Evolutionary conservation across 139 green algal species (phyloP), one percentile per base, ranked within the genome.

Genomic region (Chlorella sorokiniana): DNA sequence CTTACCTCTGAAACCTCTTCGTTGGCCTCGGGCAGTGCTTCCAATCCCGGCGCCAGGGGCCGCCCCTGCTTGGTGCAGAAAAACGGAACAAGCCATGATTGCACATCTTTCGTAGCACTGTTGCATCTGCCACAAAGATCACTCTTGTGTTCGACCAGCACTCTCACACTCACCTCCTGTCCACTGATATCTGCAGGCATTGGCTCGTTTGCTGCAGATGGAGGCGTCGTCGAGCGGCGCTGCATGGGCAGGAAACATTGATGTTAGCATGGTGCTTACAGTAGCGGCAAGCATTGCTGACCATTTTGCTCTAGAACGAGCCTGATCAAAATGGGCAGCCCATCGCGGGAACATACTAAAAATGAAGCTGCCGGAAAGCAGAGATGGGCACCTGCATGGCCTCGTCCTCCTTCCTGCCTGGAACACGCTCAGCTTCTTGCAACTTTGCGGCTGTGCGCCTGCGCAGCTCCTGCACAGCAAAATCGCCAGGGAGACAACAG

Each of bases 161-260:
- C 59, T 10, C 18, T 37, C 18, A 31, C 37, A 25, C 73, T 31
- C 73, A 79, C 73, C 73, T 79, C 73, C 38, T 69, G 25, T 3
- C 73, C 73, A 1, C 25, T 69, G 38, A 79, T 52, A 4, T 69
- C 73, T 2, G 52, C 29, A 0, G 73, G 73, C 54, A 79, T 79
- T 23, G 37, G 73, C 54, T 79, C 73, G 52, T 69, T 6, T 20
- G 56, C 14, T 16, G 16, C 48, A 11, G 48, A 56, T 16, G 31
- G 5, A 68, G 61, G 48, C 3, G 37, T 23, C 33, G 71, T 35
- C 23, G 27, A 41, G 42, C 22, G 29, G 69, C 69, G 69, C n/a
- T 40, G 44, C 69, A 62, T 25, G 48, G 16, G 14, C 48, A 56
- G 48, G 14, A 56, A 56, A 56, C 11, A 11, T 25, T 16, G n/a